phyloP scores from a whole-genome alignment of 2,329 filamentous ascomycete species.

The Lomentospora prolificans region DNA sequence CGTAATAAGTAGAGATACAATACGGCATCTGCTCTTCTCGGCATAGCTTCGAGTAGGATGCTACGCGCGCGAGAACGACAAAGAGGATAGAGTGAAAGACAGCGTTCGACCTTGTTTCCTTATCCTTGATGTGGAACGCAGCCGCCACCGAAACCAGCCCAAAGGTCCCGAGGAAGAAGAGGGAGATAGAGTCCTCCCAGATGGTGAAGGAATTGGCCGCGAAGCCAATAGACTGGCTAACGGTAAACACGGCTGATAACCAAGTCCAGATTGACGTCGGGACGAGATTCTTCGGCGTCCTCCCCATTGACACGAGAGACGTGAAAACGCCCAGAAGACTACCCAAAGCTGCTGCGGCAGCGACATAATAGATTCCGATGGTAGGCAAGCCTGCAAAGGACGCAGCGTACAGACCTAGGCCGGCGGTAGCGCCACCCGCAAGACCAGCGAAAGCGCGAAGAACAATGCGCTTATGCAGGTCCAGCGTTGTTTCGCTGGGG shows the following conservation, averaged over 20 bases:
- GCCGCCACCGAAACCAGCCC: constrained; percentile 64
- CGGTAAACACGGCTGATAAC: constrained; percentile 68
- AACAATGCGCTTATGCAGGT: constrained; percentile 28
- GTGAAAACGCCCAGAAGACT: constrained; percentile 31
- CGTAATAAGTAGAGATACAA: constrained; percentile 92
- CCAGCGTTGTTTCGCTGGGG: constrained; percentile 21
- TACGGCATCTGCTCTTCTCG: constrained; percentile 98
- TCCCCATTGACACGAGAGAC: constrained; percentile 32
- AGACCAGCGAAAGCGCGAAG: constrained; percentile 25
- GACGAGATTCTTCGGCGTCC: constrained; percentile 41
- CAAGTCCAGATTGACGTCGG: constrained; percentile 83
- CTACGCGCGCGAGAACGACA: constrained; percentile 64
- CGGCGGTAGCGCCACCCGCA: constrained; percentile 22
- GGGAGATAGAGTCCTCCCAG: constrained; percentile 91
- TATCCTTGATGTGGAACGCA: constrained; percentile 61
- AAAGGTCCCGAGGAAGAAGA: constrained; percentile 87
- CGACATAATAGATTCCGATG: constrained; percentile 21
- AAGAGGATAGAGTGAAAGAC: constrained; percentile 82
- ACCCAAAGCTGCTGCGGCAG: constrained; percentile 31
- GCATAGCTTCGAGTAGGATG: constrained; percentile 84
- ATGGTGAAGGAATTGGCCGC: constrained; percentile 98
- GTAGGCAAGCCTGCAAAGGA: constrained; percentile 12
- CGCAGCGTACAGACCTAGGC: constrained; percentile 15
- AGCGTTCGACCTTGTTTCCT: constrained; percentile 62
- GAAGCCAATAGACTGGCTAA: constrained; percentile 87